Evolutionary conservation across 257 asterid genomes (phyloP).

Genomic region (Scutellaria minor): DNA sequence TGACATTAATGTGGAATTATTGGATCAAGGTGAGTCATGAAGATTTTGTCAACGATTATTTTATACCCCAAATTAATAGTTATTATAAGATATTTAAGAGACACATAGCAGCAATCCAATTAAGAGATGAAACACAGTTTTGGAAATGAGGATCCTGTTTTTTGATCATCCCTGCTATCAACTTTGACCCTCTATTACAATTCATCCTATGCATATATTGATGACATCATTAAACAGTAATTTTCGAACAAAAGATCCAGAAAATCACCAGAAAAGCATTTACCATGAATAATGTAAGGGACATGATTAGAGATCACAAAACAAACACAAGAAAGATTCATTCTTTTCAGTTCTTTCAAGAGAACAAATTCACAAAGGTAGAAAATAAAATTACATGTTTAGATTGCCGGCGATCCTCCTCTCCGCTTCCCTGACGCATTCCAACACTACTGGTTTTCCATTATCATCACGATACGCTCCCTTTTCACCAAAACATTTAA

Average conservation of each 20-base stretch:
- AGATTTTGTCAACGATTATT: too few relatives aligned
- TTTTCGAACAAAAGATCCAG: neutral
- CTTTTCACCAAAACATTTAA: slow-evolving; percentile 35
- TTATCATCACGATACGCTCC: slow-evolving; percentile 97
- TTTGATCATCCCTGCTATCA: neutral
- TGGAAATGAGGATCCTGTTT: too few relatives aligned
- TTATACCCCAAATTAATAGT: too few relatives aligned
- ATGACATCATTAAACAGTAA: neutral
- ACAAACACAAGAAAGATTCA: neutral
- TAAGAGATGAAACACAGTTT: too few relatives aligned
- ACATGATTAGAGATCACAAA: neutral
- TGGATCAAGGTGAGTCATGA: neutral
- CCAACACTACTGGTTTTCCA: slow-evolving; percentile 96
- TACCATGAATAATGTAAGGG: neutral
- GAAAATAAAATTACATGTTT: slow-evolving; percentile 56
- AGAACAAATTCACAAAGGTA: neutral
- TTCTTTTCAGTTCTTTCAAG: neutral
- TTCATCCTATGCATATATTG: neutral
- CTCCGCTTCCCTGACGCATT: slow-evolving; percentile 97
- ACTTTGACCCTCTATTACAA: neutral
- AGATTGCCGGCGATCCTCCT: slow-evolving; percentile 75
- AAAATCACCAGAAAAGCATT: neutral
- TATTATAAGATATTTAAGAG: too few relatives aligned
- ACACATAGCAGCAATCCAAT: too few relatives aligned
- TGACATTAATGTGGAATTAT: slow-evolving; percentile 28